Evolutionary conservation across 805 yeast genomes (phyloP).

Genomic region (Huiozyma sinensis): DNA sequence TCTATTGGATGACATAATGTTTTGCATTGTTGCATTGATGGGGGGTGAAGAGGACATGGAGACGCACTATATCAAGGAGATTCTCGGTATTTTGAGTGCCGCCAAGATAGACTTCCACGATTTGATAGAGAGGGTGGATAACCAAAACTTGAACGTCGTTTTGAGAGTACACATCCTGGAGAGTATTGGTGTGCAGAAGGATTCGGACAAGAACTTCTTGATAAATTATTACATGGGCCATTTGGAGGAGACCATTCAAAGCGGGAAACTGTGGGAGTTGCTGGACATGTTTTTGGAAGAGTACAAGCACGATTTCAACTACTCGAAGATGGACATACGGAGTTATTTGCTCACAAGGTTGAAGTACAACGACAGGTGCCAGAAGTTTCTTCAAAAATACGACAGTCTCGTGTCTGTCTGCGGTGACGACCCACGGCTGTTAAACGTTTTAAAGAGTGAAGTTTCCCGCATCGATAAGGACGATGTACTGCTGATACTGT

Average conservation of each 20-base stretch:
- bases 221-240: slow-evolving; percentile 17
- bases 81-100: slow-evolving; percentile 7
- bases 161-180: slow-evolving; percentile 20
- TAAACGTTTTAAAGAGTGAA: slow-evolving; percentile 1
- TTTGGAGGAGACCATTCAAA: slow-evolving; percentile 12
- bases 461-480: slow-evolving; percentile 15
- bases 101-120: slow-evolving; percentile 7
- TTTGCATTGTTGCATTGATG: slow-evolving; percentile 4
- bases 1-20: slow-evolving; percentile 10
- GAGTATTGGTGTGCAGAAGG: slow-evolving; percentile 11
- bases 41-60: neutral
- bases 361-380: slow-evolving; percentile 4
- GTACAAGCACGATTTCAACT: slow-evolving; percentile 17
- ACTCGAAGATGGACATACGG: slow-evolving; percentile 14
- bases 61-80: slow-evolving; percentile 1
- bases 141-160: slow-evolving; percentile 6
- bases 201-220: slow-evolving; percentile 18
- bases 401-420: slow-evolving; percentile 4
- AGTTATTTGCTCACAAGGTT: slow-evolving; percentile 15
- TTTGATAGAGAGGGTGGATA: slow-evolving; percentile 8
- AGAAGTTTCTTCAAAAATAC: slow-evolving; percentile 6
- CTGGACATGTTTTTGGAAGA: slow-evolving; percentile 10
- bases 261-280: slow-evolving; percentile 10
- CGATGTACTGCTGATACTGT: slow-evolving; percentile 5
- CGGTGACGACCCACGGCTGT: neutral